Evolutionary conservation across 1,284 basidiomycete genomes (phyloP), one percentile per base, ranked within the genome.

Genomic region (Wolfiporia cocos): DNA sequence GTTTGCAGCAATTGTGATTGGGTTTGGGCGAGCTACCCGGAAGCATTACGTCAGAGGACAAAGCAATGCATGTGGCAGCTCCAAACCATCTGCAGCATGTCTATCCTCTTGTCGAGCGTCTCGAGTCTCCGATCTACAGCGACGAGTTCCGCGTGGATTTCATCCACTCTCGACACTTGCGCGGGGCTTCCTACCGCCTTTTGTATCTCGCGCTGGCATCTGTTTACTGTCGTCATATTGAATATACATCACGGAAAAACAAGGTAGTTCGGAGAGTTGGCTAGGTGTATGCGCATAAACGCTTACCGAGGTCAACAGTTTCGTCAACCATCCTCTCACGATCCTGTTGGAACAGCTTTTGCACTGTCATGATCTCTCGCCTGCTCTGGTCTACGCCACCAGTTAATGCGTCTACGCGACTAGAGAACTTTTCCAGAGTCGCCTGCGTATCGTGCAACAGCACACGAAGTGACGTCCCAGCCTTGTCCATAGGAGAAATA

Each of bases 381-480:
- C 55, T 60, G 23, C 57, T 49, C 18, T 55, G 46, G 20, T 63
- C 61, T 1, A 64, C 46, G 4, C 46, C 54, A 10, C 37, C 38
- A 4, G 57, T 49, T n/a, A 67, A 52, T 18, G 49, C 51, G 9
- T 71, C 71, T 9, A 76, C 69, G 30, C 69, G 65, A 14, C 62
- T 61, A 0, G 76, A 70, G 49, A 83, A 83, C 49, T 66, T 73
- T 56, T 84, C 78, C 34, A 84, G 66, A 43, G 76, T 73, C 10
- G 69, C 70, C 47, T 82, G 78, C 0, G 79, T 83, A 56, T 85
- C 81, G 47, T 83, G 75, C 5, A 86, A 62, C 9, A 86, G 68
- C 48, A 86, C 72, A 21, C 80, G 71, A 60, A 79, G 77, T 6
- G 82, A 81, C 2, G 79, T 80, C 12, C 70, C 74, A 9, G 71